Evolutionary conservation across 768 basidiomycete genomes (phyloP).

Genomic region (Lentinula edodes): DNA sequence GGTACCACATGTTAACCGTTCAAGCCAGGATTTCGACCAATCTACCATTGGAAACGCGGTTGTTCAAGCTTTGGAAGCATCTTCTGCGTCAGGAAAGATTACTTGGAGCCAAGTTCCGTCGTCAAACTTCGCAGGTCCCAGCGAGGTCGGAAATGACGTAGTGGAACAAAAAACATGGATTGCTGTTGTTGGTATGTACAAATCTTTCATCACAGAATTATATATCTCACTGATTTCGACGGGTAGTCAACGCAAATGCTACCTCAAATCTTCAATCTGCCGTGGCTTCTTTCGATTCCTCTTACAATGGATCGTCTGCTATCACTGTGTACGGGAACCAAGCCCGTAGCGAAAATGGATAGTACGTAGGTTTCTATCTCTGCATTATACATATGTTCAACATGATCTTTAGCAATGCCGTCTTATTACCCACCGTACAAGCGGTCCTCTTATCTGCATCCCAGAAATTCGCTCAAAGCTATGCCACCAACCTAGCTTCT

Average conservation of each 20-base stretch:
- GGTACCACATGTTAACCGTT: not conserved
- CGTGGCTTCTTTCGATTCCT: slow-evolving; percentile 22
- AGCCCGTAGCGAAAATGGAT: slow-evolving; percentile 41
- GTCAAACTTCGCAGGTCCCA: slow-evolving; percentile 28
- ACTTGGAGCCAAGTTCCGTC: slow-evolving; percentile 31
- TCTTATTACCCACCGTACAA: slow-evolving; percentile 12
- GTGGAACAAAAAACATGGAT: slow-evolving; percentile 40
- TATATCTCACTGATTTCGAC: not conserved
- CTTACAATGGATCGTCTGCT: slow-evolving; percentile 30
- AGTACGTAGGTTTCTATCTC: slow-evolving; percentile 23
- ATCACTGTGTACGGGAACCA: slow-evolving; percentile 31
- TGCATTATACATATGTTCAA: slow-evolving; percentile 5
- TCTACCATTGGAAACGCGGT: slow-evolving; percentile 36
- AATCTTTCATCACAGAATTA: not conserved
- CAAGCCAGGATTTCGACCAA: slow-evolving; percentile 45
- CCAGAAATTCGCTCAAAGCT: slow-evolving; percentile 23
- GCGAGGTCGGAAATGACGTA: slow-evolving; percentile 32
- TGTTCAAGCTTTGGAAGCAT: slow-evolving; percentile 23
- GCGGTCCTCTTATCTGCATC: slow-evolving; percentile 18
- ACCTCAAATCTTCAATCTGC: slow-evolving; percentile 21
- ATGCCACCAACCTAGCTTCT: slow-evolving; percentile 13
- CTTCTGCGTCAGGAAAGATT: slow-evolving; percentile 21
- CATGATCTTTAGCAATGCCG: slow-evolving; percentile 10
- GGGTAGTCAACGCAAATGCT: slow-evolving; percentile 23
- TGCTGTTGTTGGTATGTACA: slow-evolving; percentile 35